Evolutionary conservation across 2,329 filamentous ascomycete genomes (phyloP).

Genomic region (Akanthomyces dipterigenus): DNA sequence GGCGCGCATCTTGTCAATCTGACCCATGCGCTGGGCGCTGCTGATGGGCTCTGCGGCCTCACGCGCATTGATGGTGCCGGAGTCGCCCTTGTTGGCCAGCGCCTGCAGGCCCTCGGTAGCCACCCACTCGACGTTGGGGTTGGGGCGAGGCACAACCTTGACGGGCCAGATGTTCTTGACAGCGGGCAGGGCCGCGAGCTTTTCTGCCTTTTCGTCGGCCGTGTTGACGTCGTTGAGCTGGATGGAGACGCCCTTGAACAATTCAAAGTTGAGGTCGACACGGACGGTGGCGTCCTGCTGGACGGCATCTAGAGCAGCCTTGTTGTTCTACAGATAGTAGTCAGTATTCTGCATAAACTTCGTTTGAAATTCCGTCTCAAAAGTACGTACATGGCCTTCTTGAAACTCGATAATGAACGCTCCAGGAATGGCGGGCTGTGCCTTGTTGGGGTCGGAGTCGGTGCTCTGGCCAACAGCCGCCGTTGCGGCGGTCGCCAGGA

Average conservation of each 20-base stretch:
- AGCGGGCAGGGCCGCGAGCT: conserved; percentile 34
- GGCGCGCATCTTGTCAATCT: conserved; percentile 45
- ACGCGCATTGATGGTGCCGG: neutral
- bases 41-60: conserved; percentile 24
- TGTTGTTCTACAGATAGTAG: conserved; percentile 21
- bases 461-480: conserved; percentile 12
- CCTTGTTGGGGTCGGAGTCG: neutral
- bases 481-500: conserved; percentile 28
- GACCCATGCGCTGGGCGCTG: conserved; percentile 48
- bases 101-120: conserved; percentile 23
- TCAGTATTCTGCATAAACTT: neutral
- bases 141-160: conserved; percentile 34
- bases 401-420: conserved; percentile 50
- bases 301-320: conserved; percentile 32
- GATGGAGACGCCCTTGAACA: conserved; percentile 50
- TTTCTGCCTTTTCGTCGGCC: conserved; percentile 34
- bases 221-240: conserved; percentile 41
- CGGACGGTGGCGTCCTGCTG: conserved; percentile 35
- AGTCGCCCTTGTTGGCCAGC: neutral
- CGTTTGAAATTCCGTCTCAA: neutral
- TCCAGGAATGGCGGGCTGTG: conserved; percentile 31
- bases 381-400: conserved; percentile 36
- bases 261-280: conserved; percentile 41
- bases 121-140: conserved; percentile 38
- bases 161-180: conserved; percentile 47